A percentile compares a stretch with the other conserved stretches of the same genome.
phyloP scores from a whole-genome alignment of 306 rosid species.

The Acacia crassicarpa region DNA sequence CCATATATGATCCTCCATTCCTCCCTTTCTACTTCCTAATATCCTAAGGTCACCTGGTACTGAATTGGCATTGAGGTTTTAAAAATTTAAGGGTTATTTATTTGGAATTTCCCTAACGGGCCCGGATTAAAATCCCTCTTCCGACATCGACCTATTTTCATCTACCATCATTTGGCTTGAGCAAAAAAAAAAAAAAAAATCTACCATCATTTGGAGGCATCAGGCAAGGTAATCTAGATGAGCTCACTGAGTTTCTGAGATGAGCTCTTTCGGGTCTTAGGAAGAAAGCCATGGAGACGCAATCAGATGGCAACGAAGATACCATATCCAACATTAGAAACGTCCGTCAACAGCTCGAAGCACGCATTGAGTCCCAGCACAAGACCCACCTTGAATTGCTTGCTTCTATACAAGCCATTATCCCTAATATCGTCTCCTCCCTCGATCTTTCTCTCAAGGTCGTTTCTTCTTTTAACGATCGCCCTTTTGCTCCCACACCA shows the following conservation, averaged over 20 bases:
- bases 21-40: too few species aligned
- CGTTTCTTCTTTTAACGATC: slow-evolving; percentile 72
- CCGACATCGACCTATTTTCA: neutral
- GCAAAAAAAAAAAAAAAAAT: too few species aligned
- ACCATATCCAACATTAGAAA: slow-evolving; percentile 45
- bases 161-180: neutral
- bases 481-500: slow-evolving; percentile 81
- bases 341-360: slow-evolving; percentile 63
- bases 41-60: too few species aligned
- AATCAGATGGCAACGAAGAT: slow-evolving; percentile 49
- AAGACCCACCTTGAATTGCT: slow-evolving; percentile 77
- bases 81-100: too few species aligned
- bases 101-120: neutral
- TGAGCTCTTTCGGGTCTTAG: neutral
- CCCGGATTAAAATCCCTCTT: neutral
- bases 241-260: neutral
- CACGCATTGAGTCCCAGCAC: slow-evolving; percentile 70
- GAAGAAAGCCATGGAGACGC: slow-evolving; percentile 54
- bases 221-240: neutral
- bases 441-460: slow-evolving; percentile 84
- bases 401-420: slow-evolving; percentile 58
- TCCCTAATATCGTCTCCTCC: slow-evolving; percentile 72
- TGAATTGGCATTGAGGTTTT: too few species aligned
- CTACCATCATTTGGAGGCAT: neutral
- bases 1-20: too few species aligned